Evolutionary conservation across 805 yeast species (phyloP), one percentile per base, ranked within the genome.

Genomic region (Blastobotrys chiropterorum): DNA sequence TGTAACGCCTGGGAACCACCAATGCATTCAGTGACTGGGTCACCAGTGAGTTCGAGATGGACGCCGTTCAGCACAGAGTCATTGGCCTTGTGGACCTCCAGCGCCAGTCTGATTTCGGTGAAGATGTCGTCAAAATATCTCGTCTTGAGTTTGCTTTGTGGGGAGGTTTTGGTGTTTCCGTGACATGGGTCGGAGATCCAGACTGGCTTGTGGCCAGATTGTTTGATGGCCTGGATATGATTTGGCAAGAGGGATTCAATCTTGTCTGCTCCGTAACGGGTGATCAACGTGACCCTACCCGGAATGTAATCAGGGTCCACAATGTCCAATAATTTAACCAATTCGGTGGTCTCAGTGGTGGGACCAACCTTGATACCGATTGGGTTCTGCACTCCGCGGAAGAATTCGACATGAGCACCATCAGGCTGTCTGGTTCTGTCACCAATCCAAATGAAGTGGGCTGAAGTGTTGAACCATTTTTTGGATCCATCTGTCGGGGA

Each of bases 181-280:
- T 72, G 76, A 62, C 76, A 72, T 1, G 76, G 76, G 53, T 72
- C 76, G 15, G 70, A 68, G 52, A 72, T 67, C 76, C 76, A 72
- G 17, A 72, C 76, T 2, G 69, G 72, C 52, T 62, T 63, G 60
- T 72, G 76, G 5, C 66, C 66, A 1, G 74, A 62, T 20, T 55
- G 48, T 51, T 63, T 56, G 8, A 72, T 75, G 1, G 75, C 75
- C 48, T 56, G 44, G 46, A 72, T 72, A 39, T 72, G 76, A 3
- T 59, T 59, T 1, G 75, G 75, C n/a, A 72, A 66, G 50, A 63
- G 53, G 13, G 58, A 59, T 41, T 56, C 59, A 43, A 72, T 66
- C 55, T 68, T 68, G 45, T 55, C 65, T 2, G 70, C 67, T 2
- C 76, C 76, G 56, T 72, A 72, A 21, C 76, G 67, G 2, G 75